Evolutionary conservation across 768 basidiomycete species (phyloP), one percentile per base, ranked within the genome.

Genomic region (Trametes punicea): DNA sequence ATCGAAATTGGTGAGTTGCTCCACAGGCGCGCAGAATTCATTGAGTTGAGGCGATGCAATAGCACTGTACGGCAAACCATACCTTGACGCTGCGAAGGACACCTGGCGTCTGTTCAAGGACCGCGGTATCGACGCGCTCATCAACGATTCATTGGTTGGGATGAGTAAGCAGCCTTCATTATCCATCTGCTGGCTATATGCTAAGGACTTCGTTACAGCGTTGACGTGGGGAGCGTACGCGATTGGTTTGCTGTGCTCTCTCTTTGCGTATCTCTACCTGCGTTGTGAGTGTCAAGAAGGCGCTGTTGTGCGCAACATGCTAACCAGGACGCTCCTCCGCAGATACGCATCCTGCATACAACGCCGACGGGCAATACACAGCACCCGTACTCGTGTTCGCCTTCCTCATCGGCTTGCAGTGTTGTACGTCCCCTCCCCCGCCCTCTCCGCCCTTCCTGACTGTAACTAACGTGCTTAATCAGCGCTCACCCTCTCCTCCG

Each of bases 31-130:
- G 20, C 2, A 23, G 11, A 16, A 2, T 1, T n/a, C 8, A 7
- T 26, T 11, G 0, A 2, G 16, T 42, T 56, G 21, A 56, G 16
- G 10, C 20, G 27, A 11, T n/a, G 25, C 33, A 10, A 7, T 41
- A 88, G 88, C 90, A 0, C 73, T 93, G 9, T 94, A 93, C 66
- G 91, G 92, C 30, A 94, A 93, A 70, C 74, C 87, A 1, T 93
- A 92, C 62, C 79, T 93, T 39, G 68, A 75, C 23, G 90, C 90
- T 26, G 89, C 91, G 0, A 90, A 88, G 68, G 89, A 90, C 67
- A 90, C 92, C 0, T 93, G 87, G 88, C 77, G 79, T 31, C 67
- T 91, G 51, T 82, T 90, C 71, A 81, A 80, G 65, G 86, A 90
- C 64, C 80, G 88, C 53, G 90, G 85, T 64, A 86, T 93, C 59